A percentile compares a stretch with the other conserved stretches of the same genome.
Conservation (phyloP, 2,329 filamentous ascomycete species). For the Dactylellina drechsleri region DNA sequence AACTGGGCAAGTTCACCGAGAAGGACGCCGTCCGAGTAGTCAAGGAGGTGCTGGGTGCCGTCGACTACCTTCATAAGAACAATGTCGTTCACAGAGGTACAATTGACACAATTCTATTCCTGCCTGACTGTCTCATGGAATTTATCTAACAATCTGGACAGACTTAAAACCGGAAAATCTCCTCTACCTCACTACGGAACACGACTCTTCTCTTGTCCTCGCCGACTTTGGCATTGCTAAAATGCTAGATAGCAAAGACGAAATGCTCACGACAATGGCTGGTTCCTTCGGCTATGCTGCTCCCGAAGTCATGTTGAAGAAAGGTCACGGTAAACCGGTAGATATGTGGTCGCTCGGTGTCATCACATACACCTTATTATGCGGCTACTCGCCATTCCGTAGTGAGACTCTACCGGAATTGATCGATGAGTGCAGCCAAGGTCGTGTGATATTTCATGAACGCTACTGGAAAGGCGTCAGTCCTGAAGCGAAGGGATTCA, state of each 20-base stretch:
- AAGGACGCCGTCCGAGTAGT: slow-evolving; percentile 98
- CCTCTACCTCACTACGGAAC: slow-evolving; percentile 82
- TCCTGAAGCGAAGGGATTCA: slow-evolving; percentile 93
- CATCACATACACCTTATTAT: slow-evolving; percentile 97
- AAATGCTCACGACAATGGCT: slow-evolving; percentile 96
- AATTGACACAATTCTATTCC: not conserved
- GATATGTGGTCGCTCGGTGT: slow-evolving; percentile 99
- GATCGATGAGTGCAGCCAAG: slow-evolving; percentile 89
- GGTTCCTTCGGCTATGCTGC: slow-evolving; percentile 98
- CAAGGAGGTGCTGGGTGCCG: slow-evolving; percentile 88
- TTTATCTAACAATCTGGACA: slow-evolving; percentile 61
- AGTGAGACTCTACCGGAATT: slow-evolving; percentile 92
- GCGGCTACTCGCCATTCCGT: slow-evolving; percentile 97
- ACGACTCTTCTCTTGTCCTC: slow-evolving; percentile 85
- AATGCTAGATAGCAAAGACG: slow-evolving; percentile 89
- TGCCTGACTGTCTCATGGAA: slow-evolving; percentile 33
- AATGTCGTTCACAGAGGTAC: slow-evolving; percentile 95
- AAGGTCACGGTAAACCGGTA: slow-evolving; percentile 95
- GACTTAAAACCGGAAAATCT: slow-evolving; percentile 98
- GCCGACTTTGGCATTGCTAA: slow-evolving; percentile 99
- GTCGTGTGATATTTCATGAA: slow-evolving; percentile 91
- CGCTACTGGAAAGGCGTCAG: slow-evolving; percentile 99
- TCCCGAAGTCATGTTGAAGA: slow-evolving; percentile 97
- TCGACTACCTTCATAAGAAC: slow-evolving; percentile 92
- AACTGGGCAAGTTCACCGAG: slow-evolving; percentile 97